phyloP scores from a whole-genome alignment of 78 protist species.

The Dictyostelium purpureum region DNA sequence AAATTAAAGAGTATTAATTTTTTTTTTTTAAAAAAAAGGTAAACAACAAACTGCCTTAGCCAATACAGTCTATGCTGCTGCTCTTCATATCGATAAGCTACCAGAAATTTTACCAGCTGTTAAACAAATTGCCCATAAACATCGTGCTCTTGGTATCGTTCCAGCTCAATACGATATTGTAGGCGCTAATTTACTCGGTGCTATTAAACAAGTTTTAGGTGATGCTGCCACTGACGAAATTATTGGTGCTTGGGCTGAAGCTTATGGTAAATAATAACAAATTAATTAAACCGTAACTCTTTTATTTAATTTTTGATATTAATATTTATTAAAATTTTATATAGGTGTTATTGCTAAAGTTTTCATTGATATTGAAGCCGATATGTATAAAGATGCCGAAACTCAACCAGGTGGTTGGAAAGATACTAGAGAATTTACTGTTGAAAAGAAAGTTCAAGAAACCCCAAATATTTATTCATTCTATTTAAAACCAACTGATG shows the following conservation, averaged over 20 bases:
- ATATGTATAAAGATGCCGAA: neutral
- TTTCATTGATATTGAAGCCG: constrained; percentile 28
- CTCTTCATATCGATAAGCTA: constrained; percentile 22
- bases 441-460: neutral
- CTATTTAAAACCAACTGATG: constrained; percentile 27
- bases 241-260: constrained; percentile 26
- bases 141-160: constrained; percentile 6
- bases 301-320: too few relatives aligned
- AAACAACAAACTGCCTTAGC: constrained; percentile 37
- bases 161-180: constrained; percentile 60
- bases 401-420: constrained; percentile 26
- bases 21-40: too few relatives aligned
- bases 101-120: constrained; percentile 3
- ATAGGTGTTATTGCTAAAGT: constrained; percentile 2
- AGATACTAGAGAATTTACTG: constrained; percentile 7
- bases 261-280: too few relatives aligned
- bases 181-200: constrained; percentile 11
- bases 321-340: too few relatives aligned
- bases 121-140: constrained; percentile 26
- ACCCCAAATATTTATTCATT: neutral
- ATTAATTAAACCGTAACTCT: too few relatives aligned
- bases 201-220: neutral
- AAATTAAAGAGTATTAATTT: too few relatives aligned
- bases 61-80: constrained; percentile 9
- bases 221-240: constrained; percentile 18